Base-by-base conservation (phyloP, 176 grass and related monocot species). In the Cocos nucifera region DNA sequence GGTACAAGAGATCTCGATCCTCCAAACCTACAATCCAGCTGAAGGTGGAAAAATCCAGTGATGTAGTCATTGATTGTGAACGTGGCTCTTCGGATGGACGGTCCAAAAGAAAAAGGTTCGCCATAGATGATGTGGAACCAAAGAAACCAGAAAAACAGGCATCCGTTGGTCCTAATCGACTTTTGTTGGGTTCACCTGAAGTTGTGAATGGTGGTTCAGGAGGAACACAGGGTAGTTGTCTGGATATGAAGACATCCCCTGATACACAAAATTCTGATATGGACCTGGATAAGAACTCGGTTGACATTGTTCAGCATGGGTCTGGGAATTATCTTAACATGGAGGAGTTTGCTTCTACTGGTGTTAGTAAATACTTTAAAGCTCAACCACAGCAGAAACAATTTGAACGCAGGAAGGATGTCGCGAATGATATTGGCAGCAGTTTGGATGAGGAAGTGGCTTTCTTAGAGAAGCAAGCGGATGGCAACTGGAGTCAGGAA, bases 1-100 rank as follows among this genome's bases (percentile, higher is more conserved):
- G 93, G 21, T 85, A 92, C 51, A 91, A 60, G 70, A 61, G 84
- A 44, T 44, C 35, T 59, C 77, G 84, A 26, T 76, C 84, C 18
- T 18, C 50, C 0, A 74, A 66, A 22, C 78, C 72, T 65, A 54
- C 56, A 49, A 77, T 54, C 69, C 79, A 79, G 59, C 75, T 83
- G 17, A 72, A 58, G 10, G 62, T 54, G 6, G 66, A 81, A 71
- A 88, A 75, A 76, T 68, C 67, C 54, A 75, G 78, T 61, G 71
- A 35, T 56, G 51, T 30, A 17, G 49, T 17, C 66, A 62, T 50
- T 51, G 59, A 73, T 12, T 44, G 19, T 56, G 58, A 48, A 30
- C 49, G 28, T 51, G 56, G 54, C 55, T 82, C 72, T 56, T 72
- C 59, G 10, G 75, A 76, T 44, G 14, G n/a, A 19, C 49, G 26